These are phyloP conservation scores for Massarina eburnea DNA, from an alignment of 2,329 filamentous ascomycete species.

Conservation along the genomic window DNA sequence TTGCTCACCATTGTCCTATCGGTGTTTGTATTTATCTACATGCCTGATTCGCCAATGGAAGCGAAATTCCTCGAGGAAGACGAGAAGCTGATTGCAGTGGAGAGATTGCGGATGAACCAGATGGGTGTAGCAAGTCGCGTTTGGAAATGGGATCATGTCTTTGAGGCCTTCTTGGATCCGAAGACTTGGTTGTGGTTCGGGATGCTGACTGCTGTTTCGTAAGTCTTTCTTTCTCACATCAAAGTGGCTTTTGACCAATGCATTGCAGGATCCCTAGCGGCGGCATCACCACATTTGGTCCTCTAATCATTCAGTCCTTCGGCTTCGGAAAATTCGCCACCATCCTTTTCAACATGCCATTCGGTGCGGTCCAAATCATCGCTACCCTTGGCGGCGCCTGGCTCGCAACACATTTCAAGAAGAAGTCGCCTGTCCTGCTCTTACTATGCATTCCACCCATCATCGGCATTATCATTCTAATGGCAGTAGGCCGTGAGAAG, in stretches of 20 bases:
- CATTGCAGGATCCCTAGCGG: constrained; percentile 55
- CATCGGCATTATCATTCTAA: constrained; percentile 57
- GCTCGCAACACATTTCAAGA: constrained; percentile 56
- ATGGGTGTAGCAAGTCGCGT: constrained; percentile 46
- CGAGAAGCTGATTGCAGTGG: constrained; percentile 61
- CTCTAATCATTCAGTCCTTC: constrained; percentile 60
- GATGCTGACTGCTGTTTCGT: constrained; percentile 16
- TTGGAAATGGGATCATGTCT: constrained; percentile 57
- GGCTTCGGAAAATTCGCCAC: constrained; percentile 59
- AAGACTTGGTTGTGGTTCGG: constrained; percentile 64
- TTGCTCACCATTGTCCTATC: constrained; percentile 55
- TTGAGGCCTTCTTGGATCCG: constrained; percentile 57
- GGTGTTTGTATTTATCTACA: constrained; percentile 53
- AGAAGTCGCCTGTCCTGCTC: constrained; percentile 58
- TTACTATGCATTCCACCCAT: constrained; percentile 60
- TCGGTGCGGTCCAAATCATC: constrained; percentile 62
- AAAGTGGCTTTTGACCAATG: constrained; percentile 10
- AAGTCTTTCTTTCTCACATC: constrained; percentile 1
- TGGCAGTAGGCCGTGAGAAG: constrained; percentile 51
- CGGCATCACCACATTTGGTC: constrained; percentile 61
- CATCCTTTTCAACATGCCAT: constrained; percentile 63
- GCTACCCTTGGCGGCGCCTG: constrained; percentile 61
- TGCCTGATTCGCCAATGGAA: constrained; percentile 66
- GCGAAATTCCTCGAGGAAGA: constrained; percentile 59
- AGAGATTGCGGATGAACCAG: constrained; percentile 51